Evolutionary conservation across 768 basidiomycete genomes (phyloP).

Genomic region (Lactifluus volemus): DNA sequence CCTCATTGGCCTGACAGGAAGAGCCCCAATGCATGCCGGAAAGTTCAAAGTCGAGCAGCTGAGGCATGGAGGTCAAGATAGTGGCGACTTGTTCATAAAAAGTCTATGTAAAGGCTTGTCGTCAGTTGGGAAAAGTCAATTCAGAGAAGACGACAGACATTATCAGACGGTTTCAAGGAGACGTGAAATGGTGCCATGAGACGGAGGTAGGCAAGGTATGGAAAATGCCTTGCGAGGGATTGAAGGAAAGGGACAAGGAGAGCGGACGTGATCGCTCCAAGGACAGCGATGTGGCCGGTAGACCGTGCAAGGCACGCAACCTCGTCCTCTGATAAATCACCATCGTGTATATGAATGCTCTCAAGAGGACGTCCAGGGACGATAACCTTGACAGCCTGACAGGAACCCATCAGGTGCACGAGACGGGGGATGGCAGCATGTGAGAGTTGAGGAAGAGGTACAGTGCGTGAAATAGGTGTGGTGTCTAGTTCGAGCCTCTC

Average conservation of each 20-base stretch:
- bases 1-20: slow-evolving; percentile 13
- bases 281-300: slow-evolving; percentile 42
- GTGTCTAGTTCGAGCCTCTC: slow-evolving; percentile 48
- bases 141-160: slow-evolving; percentile 23
- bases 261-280: slow-evolving; percentile 52
- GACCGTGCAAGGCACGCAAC: slow-evolving; percentile 43
- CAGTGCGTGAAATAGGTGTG: slow-evolving; percentile 21
- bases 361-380: slow-evolving; percentile 60
- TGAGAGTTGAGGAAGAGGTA: slow-evolving; percentile 22
- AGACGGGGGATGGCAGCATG: slow-evolving; percentile 35
- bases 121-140: neutral
- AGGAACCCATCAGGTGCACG: slow-evolving; percentile 53
- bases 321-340: slow-evolving; percentile 50
- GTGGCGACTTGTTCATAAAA: slow-evolving; percentile 56
- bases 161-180: slow-evolving; percentile 26
- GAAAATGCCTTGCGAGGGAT: slow-evolving; percentile 46
- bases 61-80: slow-evolving; percentile 48
- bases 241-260: slow-evolving; percentile 51
- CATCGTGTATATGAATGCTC: slow-evolving; percentile 52
- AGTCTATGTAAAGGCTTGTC: slow-evolving; percentile 30
- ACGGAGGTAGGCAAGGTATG: slow-evolving; percentile 55
- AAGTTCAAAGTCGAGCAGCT: slow-evolving; percentile 60
- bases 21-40: slow-evolving; percentile 63
- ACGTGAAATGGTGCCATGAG: slow-evolving; percentile 39
- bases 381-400: slow-evolving; percentile 43